Conservation (phyloP, 306 rosid genomes). For the Cucumis sativus region DNA sequence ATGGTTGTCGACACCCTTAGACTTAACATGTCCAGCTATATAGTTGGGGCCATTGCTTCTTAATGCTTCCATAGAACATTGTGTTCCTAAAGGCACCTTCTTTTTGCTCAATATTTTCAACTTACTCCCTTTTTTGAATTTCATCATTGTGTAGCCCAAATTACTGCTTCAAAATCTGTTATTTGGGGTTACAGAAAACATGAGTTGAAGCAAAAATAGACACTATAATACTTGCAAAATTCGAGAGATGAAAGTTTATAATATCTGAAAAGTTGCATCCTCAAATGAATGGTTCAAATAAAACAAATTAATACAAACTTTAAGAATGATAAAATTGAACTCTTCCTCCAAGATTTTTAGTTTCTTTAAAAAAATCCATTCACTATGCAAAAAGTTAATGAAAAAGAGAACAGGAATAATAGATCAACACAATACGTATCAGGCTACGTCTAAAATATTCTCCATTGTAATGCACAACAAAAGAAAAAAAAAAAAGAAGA, state of each 20-base stretch:
- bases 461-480: neutral
- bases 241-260: neutral
- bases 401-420: neutral
- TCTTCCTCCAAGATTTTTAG: neutral
- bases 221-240: neutral
- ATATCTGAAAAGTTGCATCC: neutral
- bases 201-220: neutral
- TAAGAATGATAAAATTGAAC: neutral
- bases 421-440: neutral
- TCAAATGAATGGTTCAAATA: neutral
- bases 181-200: neutral
- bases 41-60: constrained; percentile 45
- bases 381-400: neutral
- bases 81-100: constrained; percentile 69
- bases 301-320: neutral
- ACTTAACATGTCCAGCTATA: constrained; percentile 48
- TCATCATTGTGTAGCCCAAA: constrained; percentile 1
- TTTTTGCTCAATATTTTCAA: constrained; percentile 65
- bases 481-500: neutral
- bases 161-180: neutral
- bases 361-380: neutral
- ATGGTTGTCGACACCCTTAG: constrained; percentile 19
- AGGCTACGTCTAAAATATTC: neutral
- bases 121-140: constrained; percentile 33
- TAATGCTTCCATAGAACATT: constrained; percentile 59